These are phyloP conservation scores for Fusarium bactridioides DNA, from an alignment of 2,329 filamentous ascomycete species.

Conservation along the genomic window DNA sequence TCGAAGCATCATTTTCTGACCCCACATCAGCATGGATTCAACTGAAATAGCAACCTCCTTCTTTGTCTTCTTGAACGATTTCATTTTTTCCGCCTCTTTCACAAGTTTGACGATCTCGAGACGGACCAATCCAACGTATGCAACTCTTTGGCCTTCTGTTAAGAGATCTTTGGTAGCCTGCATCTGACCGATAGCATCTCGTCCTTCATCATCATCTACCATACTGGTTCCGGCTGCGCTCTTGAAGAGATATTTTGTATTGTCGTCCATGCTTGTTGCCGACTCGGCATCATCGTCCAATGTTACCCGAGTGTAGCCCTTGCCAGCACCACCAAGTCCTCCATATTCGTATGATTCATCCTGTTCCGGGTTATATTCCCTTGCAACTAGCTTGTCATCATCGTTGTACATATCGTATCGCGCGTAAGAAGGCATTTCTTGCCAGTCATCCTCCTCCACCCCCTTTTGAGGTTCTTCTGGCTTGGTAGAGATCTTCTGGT, in stretches of 20 bases:
- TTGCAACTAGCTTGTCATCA: constrained; percentile 85
- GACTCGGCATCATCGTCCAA: constrained; percentile 95
- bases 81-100: constrained; percentile 69
- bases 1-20: constrained; percentile 97
- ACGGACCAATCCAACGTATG: constrained; percentile 90
- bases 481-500: constrained; percentile 76
- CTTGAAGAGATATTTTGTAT: constrained; percentile 95
- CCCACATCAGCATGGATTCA: constrained; percentile 93
- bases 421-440: constrained; percentile 92
- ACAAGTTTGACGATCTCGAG: constrained; percentile 82
- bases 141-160: constrained; percentile 94
- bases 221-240: constrained; percentile 67
- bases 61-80: constrained; percentile 70
- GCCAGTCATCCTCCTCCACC: constrained; percentile 75
- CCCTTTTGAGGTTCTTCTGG: constrained; percentile 62
- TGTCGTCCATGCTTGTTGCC: constrained; percentile 95
- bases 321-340: constrained; percentile 86
- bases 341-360: constrained; percentile 73
- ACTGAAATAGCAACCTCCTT: constrained; percentile 74
- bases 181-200: constrained; percentile 88
- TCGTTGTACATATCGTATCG: constrained; percentile 97
- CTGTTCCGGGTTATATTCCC: constrained; percentile 78
- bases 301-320: constrained; percentile 94
- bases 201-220: constrained; percentile 78
- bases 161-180: constrained; percentile 94